Base-by-base conservation (phyloP, 1,139 yeast genomes). In the Pichia sp. region DNA sequence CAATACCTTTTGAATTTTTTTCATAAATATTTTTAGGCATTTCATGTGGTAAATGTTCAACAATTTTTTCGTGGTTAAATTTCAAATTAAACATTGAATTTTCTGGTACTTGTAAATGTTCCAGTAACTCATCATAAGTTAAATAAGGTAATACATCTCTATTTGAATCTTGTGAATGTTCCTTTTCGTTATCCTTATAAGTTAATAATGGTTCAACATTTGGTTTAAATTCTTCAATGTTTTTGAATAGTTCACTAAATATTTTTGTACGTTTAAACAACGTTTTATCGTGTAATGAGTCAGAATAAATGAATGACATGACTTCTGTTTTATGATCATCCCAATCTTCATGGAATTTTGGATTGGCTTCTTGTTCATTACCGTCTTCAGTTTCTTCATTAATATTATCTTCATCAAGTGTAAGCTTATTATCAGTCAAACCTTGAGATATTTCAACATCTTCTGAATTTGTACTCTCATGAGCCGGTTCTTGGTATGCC, bases 1-100 rank as follows among this genome's bases (percentile, higher is more conserved):
- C 96, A 42, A 87, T 81, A 31, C 96, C 96, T 54, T 80, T 74
- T 0, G 91, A 91, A 16, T 41, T 49, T 33, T 48, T 44, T 63
- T 80, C 79, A 54, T 60, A 58, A 22, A 62, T 50, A 0, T 56
- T 55, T 5, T 54, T 55, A 3, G 65, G 61, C 38, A 54, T 65
- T 7, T 56, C 42, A 18, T 62, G 62, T 4, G 60, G 60, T 13
- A 59, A 65, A 13, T 59, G 56, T 1, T 54, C 29, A 22, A 67
- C 47, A 30, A 60, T 66, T 5, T 53, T 42, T 3, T 57, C 42
- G 52, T 70, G 74, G 2, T 67, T 58, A 8, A 54, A 49, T 44
- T 64, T 64, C 55, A 71, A 56, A 25, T 60, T 59, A 3, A 56
- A 51, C 22, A 62, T 53, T 18, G 66, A 61, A 5, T 50, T 46